Conservation (phyloP, 768 basidiomycete genomes). For the Phaffia australis region DNA sequence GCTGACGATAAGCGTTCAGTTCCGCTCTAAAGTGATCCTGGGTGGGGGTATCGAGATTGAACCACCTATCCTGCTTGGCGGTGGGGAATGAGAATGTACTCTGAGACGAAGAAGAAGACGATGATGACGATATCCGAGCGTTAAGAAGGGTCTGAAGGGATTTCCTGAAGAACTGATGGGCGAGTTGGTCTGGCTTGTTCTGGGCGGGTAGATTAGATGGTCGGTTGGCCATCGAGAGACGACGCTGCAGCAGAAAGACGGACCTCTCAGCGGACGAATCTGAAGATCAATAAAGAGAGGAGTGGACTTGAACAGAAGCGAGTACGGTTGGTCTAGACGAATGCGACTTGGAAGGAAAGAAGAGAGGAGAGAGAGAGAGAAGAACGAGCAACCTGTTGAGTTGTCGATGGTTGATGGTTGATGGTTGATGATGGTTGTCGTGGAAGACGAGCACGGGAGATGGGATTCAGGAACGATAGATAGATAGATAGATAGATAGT, state of each 20-base stretch:
- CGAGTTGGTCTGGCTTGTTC: conserved; percentile 13
- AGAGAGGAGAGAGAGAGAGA: not conserved
- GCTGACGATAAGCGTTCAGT: conserved; percentile 12
- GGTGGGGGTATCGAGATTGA: conserved; percentile 19
- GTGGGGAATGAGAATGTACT: not conserved
- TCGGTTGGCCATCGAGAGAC: no score
- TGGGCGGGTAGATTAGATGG: conserved; percentile 11
- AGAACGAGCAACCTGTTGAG: not conserved
- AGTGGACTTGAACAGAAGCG: not conserved
- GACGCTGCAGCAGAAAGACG: no score
- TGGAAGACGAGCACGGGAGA: no score
- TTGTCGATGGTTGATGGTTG: no score
- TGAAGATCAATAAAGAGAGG: not conserved
- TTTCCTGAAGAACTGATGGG: conserved; percentile 17
- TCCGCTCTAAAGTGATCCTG: conserved; percentile 15
- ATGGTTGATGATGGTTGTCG: no score
- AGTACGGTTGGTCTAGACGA: not conserved
- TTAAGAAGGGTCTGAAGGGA: conserved; percentile 5
- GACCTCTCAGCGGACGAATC: not conserved
- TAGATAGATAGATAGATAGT: no score
- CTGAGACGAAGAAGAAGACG: not conserved
- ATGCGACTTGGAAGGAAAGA: not conserved
- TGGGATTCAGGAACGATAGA: no score
- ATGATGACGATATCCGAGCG: conserved; percentile 4
- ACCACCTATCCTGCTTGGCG: conserved; percentile 9